Percentiles rank a stretch among this genome's conserved stretches.
These are phyloP conservation scores for Alopecurus myosuroides DNA, from an alignment of 176 grass and related monocot genomes.

Conservation along the genomic window DNA sequence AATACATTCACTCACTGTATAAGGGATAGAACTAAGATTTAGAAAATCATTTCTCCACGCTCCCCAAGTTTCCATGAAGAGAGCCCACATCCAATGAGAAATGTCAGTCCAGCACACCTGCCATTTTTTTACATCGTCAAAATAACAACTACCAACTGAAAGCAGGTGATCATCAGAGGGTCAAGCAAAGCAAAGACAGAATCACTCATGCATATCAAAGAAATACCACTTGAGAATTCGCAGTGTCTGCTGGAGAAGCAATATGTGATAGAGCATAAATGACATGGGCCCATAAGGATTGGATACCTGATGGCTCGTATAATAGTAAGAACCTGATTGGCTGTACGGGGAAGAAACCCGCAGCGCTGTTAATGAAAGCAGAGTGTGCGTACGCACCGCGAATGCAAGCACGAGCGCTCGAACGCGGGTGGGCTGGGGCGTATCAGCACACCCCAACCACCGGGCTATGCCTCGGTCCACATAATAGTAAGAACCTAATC, in stretches of 20 bases:
- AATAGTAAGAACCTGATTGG: background rate
- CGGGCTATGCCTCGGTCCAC: no score
- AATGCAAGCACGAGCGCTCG: no score
- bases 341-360: no score
- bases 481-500: background rate
- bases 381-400: no score
- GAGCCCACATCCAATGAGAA: conserved; percentile 88
- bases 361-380: no score
- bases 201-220: background rate
- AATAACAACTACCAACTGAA: background rate
- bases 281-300: background rate
- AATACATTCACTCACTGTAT: conserved; percentile 45
- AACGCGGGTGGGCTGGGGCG: no score
- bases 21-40: conserved; percentile 83
- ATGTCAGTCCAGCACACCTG: conserved; percentile 87
- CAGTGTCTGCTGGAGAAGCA: background rate
- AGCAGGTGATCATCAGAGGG: conserved; percentile 1
- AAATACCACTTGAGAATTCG: background rate
- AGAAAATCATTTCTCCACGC: conserved; percentile 72
- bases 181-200: background rate
- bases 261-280: background rate
- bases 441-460: no score
- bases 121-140: conserved; percentile 11
- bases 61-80: conserved; percentile 86
- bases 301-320: background rate